Base-by-base conservation (phyloP, 1,284 basidiomycete genomes). In the Porogramme epimiltina region DNA sequence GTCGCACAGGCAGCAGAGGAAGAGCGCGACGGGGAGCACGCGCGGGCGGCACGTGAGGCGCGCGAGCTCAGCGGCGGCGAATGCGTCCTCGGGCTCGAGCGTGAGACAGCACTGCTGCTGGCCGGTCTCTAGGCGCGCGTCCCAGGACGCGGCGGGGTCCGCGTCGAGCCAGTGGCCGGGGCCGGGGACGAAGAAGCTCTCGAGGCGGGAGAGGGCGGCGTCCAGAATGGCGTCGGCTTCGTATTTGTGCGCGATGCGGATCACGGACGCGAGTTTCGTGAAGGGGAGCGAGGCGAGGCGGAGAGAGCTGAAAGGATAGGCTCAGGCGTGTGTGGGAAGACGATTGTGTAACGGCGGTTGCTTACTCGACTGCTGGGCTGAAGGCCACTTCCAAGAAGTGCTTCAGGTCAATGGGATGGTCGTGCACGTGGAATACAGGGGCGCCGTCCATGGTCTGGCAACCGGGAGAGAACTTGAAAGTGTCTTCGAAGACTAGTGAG, bases 161-260 rank as follows among this genome's bases (percentile, higher is more conserved):
- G 47, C 10, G 24, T 43, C 47, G n/a, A 42, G 19, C 47, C 41
- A 49, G 13, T 34, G 34, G 3, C 38, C 41, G 5, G 40, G 22
- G 3, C 38, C 31, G 2, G 43, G 37, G 4, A 24, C 22, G 25
- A 46, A 38, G 39, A 51, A 42, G 5, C n/a, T 26, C 10, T 41
- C 45, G 2, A 51, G 43, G 13, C 43, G 43, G n/a, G 13, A 11
- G 3, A n/a, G 11, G 11, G 28, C 49, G 4, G n/a, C 20, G 4
- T 20, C 22, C 4, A 51, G 3, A 33, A 47, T 16, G 15, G 23
- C 39, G 11, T 23, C 23, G 2, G 42, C 45, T 25, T 48, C 23
- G 24, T 52, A 52, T 34, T 52, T 52, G 46, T 52, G 51, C 15
- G 45, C 51, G 18, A 48, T 33, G 36, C 51, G 45, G 19, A 48